Conservation (phyloP, 345 rosid species). For the Brassica rapa region DNA sequence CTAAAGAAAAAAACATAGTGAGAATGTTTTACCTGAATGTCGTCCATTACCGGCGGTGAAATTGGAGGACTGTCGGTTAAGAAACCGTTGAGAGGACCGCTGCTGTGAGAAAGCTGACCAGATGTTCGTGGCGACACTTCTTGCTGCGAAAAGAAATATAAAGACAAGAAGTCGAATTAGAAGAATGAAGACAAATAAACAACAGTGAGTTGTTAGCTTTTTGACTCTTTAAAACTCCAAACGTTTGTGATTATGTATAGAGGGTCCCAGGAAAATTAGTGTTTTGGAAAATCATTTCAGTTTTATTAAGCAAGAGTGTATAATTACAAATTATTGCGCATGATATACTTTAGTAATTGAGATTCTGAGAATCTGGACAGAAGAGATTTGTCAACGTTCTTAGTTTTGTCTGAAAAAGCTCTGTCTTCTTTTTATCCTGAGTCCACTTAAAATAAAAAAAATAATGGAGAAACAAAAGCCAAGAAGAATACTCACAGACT, state of each 20-base stretch:
- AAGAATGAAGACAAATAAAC: constrained; percentile 21
- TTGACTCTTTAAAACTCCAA: constrained; percentile 33
- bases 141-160: constrained; percentile 55
- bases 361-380: constrained; percentile 12
- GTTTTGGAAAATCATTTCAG: constrained; percentile 13
- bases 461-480: neutral
- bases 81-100: constrained; percentile 67
- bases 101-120: constrained; percentile 85
- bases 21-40: constrained; percentile 56
- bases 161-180: neutral
- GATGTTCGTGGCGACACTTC: constrained; percentile 85
- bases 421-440: constrained; percentile 14
- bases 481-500: constrained; percentile 66
- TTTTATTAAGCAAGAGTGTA: constrained; percentile 3
- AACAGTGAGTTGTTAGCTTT: constrained; percentile 26
- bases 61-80: constrained; percentile 92
- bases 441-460: neutral
- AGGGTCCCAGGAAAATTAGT: constrained; percentile 23
- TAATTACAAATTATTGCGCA: constrained; percentile 36
- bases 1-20: neutral
- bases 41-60: constrained; percentile 82
- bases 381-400: constrained; percentile 1
- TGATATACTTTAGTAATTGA: neutral
- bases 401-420: constrained; percentile 24
- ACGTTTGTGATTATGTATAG: constrained; percentile 18